Evolutionary conservation across 495 filamentous ascomycete species (phyloP).

Genomic region (Cenococcum geophilum): DNA sequence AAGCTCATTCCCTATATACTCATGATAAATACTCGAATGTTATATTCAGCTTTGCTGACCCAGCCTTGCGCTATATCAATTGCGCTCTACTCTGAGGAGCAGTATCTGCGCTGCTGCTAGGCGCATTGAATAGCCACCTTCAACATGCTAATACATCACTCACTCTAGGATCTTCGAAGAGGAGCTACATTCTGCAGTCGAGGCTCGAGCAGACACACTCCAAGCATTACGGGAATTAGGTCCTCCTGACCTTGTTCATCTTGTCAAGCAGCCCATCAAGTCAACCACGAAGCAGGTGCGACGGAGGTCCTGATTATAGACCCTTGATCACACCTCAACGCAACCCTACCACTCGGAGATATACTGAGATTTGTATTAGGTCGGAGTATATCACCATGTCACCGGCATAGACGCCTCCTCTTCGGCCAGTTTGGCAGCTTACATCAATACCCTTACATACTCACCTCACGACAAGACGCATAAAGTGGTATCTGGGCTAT

Average conservation of each 20-base stretch:
- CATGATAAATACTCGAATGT: not conserved
- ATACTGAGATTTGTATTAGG: constrained; percentile 44
- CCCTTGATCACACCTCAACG: not conserved
- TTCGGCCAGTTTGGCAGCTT: constrained; percentile 91
- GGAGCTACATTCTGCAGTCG: constrained; percentile 77
- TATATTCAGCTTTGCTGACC: not conserved
- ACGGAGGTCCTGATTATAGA: not conserved
- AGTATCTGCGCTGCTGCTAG: too few relatives aligned
- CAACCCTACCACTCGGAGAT: constrained; percentile 15
- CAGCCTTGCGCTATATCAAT: too few relatives aligned
- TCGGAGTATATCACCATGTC: constrained; percentile 95
- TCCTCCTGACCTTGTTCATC: constrained; percentile 89
- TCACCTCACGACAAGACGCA: constrained; percentile 75
- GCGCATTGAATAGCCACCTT: too few relatives aligned
- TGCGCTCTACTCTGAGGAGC: too few relatives aligned
- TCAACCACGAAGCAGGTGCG: constrained; percentile 58
- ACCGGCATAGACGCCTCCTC: constrained; percentile 96
- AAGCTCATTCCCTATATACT: not conserved
- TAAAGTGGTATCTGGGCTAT: constrained; percentile 88
- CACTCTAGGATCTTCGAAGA: constrained; percentile 77
- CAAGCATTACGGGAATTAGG: constrained; percentile 82
- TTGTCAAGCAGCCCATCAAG: constrained; percentile 77
- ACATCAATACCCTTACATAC: constrained; percentile 96
- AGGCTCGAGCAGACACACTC: constrained; percentile 81
- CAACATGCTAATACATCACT: constrained; percentile 19